phyloP scores from a whole-genome alignment of 2,329 filamentous ascomycete genomes.

The Pestalotiopsis fici region DNA sequence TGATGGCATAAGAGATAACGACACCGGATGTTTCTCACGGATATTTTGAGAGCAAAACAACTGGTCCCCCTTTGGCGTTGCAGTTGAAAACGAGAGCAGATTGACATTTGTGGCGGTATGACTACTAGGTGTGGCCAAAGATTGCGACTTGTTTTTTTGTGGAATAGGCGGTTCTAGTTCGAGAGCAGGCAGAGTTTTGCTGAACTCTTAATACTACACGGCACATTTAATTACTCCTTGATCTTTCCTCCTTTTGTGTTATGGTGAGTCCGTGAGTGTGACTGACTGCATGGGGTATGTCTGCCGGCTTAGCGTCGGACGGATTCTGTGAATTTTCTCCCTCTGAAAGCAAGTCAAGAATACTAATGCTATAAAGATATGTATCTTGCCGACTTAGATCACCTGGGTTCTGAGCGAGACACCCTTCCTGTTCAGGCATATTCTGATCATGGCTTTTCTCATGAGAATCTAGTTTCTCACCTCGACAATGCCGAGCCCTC shows the following conservation, averaged over 20 bases:
- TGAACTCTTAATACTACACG: background rate
- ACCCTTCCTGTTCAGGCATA: too few species aligned
- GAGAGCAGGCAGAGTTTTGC: background rate
- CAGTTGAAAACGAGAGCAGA: constrained; percentile 5
- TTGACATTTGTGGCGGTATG: background rate
- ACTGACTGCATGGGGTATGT: background rate
- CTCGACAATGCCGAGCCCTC: too few species aligned
- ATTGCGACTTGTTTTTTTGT: constrained; percentile 2
- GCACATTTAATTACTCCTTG: background rate
- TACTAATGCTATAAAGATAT: too few species aligned
- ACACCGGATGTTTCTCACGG: constrained; percentile 6
- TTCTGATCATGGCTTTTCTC: too few species aligned
- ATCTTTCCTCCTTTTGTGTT: background rate
- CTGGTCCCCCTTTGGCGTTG: constrained; percentile 8
- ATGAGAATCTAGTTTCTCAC: too few species aligned
- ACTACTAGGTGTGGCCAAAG: background rate
- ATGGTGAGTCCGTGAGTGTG: background rate
- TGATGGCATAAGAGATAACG: constrained; percentile 13
- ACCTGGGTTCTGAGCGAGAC: too few species aligned
- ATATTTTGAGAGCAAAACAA: constrained; percentile 6
- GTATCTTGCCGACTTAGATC: too few species aligned
- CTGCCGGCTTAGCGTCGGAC: background rate
- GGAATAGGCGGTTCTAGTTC: constrained; percentile 5
- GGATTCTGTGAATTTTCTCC: too few species aligned
- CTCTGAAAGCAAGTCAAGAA: too few species aligned